Evolutionary conservation across 2,329 filamentous ascomycete genomes (phyloP), one percentile per base, ranked within the genome.

Genomic region (Microsporum audouinii): DNA sequence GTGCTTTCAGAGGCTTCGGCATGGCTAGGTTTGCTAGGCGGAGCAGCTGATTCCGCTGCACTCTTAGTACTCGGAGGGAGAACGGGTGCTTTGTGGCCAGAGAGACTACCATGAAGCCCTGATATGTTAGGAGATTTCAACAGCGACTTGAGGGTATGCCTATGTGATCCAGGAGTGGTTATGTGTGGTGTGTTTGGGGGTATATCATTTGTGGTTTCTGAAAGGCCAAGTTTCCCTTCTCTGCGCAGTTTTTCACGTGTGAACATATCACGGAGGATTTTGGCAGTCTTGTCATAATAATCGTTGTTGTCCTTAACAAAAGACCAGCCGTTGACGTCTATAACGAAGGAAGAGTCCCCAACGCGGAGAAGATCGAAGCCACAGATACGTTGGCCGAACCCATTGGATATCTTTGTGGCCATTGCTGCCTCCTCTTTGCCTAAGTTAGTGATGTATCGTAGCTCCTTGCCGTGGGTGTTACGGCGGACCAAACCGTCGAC

Each of bases 231-330:
- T 38, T 68, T 64, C 57, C 74, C 71, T 63, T 76, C 68, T 49
- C 65, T 67, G 63, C 68, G 68, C 62, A 73, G 68, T 69, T 86
- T 89, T 73, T 96, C 92, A 65, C 84, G 84, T 65, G 95, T 79
- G 66, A 99, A 97, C 71, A 95, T 89, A 5, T 94, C 87, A 70
- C 86, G 89, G 58, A 99, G 78, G 57, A 97, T 96, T 63, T 80
- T 86, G 27, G 94, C 85, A 67, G 88, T 94, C 69, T 90, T 89
- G 69, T 97, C 89, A 72, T 99, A 99, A 74, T 99, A 99, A 63
- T 95, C 91, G 64, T 96, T 92, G 69, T 99, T 99, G 73, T 99
- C 95, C 73, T 99, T 99, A 73, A 99, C 94, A 69, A 99, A 99
- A 71, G 92, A 97, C 95, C 95, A 99, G 10, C 94, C 94, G 72